These are phyloP conservation scores for Neurospora sp. DNA, from an alignment of 495 filamentous ascomycete genomes.

Conservation along the genomic window DNA sequence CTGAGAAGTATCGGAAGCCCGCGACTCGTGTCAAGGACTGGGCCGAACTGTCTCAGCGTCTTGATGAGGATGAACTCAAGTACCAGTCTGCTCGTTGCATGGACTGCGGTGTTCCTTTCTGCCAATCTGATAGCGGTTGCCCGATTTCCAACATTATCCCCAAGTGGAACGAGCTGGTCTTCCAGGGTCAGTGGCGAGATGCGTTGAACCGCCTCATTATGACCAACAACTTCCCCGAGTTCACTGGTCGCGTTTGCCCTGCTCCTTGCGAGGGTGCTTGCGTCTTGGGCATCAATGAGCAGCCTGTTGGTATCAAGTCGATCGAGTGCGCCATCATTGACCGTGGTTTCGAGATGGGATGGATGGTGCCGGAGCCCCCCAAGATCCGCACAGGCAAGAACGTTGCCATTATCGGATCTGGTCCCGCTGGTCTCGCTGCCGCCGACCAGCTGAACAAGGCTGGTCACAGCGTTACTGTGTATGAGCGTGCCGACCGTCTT, in stretches of 20 bases:
- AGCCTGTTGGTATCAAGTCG: constrained; percentile 96
- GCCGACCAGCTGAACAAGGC: constrained; percentile 95
- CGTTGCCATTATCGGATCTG: constrained; percentile 88
- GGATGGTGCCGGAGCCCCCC: constrained; percentile 87
- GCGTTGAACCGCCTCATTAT: constrained; percentile 90
- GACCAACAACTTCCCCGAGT: constrained; percentile 99
- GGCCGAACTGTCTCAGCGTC: constrained; percentile 79
- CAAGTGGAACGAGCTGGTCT: constrained; percentile 96
- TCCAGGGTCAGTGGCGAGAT: constrained; percentile 87
- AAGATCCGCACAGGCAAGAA: constrained; percentile 79
- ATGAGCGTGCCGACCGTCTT: constrained; percentile 87
- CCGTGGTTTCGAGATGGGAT: constrained; percentile 97
- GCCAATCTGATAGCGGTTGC: constrained; percentile 93
- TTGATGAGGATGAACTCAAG: constrained; percentile 96
- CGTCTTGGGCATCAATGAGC: constrained; percentile 96
- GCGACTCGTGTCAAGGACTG: constrained; percentile 88
- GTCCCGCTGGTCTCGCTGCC: constrained; percentile 81
- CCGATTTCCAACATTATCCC: constrained; percentile 99
- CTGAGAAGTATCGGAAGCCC: constrained; percentile 87
- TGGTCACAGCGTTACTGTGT: constrained; percentile 85
- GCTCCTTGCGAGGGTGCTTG: constrained; percentile 97
- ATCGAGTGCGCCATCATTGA: constrained; percentile 99
- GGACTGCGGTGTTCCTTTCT: constrained; percentile 99
- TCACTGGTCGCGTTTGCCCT: constrained; percentile 96
- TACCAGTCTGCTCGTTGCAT: constrained; percentile 98